These are phyloP conservation scores for Mycotypha africana DNA, from an alignment of 371 early-diverging fungal genomes.

Conservation along the genomic window DNA sequence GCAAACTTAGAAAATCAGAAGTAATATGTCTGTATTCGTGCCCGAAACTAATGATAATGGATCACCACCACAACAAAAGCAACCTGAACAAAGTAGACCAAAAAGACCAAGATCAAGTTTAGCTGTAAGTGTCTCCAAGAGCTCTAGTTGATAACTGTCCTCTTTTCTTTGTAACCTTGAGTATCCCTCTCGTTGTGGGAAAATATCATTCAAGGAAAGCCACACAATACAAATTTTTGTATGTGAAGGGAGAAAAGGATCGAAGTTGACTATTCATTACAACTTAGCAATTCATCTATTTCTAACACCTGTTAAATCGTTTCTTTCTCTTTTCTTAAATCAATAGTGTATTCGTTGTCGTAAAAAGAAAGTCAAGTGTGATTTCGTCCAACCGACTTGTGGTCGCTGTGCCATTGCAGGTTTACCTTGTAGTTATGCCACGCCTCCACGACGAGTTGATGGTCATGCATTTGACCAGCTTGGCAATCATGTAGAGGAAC, in stretches of 20 bases:
- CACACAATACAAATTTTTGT: not conserved
- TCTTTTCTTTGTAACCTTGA: not conserved
- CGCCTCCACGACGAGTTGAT: conserved; percentile 51
- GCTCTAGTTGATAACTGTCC: too few relatives aligned
- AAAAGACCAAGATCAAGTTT: conserved; percentile 43
- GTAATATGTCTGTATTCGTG: conserved; percentile 32
- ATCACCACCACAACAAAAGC: conserved; percentile 28
- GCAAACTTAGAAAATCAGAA: not conserved
- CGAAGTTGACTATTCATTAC: not conserved
- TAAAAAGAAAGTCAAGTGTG: conserved; percentile 64
- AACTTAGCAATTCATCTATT: not conserved
- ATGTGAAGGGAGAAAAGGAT: too few relatives aligned
- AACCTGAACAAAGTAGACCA: conserved; percentile 36
- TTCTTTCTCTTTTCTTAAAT: conserved; percentile 1
- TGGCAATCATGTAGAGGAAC: conserved; percentile 43
- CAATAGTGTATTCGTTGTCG: conserved; percentile 49
- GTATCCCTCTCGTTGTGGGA: too few relatives aligned
- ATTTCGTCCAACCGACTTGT: conserved; percentile 59
- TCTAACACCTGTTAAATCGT: too few relatives aligned
- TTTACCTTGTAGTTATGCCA: conserved; percentile 44
- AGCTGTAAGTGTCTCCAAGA: conserved; percentile 33
- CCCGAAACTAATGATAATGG: conserved; percentile 21
- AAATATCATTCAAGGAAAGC: too few relatives aligned
- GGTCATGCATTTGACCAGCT: conserved; percentile 54
- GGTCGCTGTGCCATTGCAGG: conserved; percentile 50